These are phyloP conservation scores for Xanthoceras sorbifolium DNA, from an alignment of 345 rosid genomes.

Conservation along the genomic window DNA sequence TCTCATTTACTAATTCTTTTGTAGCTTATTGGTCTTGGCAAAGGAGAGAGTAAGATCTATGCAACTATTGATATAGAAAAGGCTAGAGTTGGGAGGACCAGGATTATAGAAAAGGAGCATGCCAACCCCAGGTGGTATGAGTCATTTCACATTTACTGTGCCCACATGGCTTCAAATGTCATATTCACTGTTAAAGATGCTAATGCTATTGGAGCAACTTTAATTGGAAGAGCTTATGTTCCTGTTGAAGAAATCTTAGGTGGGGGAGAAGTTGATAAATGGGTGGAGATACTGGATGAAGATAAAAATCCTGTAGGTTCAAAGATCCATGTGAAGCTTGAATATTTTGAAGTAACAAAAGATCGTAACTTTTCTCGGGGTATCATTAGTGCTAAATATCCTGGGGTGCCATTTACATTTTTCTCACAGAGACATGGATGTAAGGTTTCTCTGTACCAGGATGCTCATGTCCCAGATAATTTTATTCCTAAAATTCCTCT, in stretches of 20 bases:
- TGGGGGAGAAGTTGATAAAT: conserved; percentile 88
- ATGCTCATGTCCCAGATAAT: conserved; percentile 86
- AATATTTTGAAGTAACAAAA: conserved; percentile 67
- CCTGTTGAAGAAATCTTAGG: conserved; percentile 69
- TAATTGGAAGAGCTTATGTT: conserved; percentile 84
- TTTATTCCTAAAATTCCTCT: conserved; percentile 89
- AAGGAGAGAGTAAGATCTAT: conserved; percentile 71
- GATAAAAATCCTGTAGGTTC: conserved; percentile 69
- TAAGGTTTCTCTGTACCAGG: conserved; percentile 88
- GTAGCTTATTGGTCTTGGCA: conserved; percentile 83
- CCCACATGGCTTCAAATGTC: conserved; percentile 78
- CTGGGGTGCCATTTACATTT: conserved; percentile 94
- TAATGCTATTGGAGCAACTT: conserved; percentile 86
- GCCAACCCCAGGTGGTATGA: conserved; percentile 79
- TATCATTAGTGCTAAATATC: conserved; percentile 66
- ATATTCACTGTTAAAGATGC: conserved; percentile 88
- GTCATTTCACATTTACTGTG: conserved; percentile 92
- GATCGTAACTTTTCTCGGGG: conserved; percentile 74
- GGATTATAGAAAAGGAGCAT: conserved; percentile 58
- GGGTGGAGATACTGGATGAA: conserved; percentile 78
- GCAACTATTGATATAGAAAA: conserved; percentile 87
- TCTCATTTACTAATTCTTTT: conserved; percentile 27
- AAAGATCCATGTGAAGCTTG: conserved; percentile 91
- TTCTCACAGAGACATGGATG: conserved; percentile 86
- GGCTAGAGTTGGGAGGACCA: conserved; percentile 95